Base-by-base conservation (phyloP, 2,329 filamentous ascomycete genomes). In the Metarhizium sp. region DNA sequence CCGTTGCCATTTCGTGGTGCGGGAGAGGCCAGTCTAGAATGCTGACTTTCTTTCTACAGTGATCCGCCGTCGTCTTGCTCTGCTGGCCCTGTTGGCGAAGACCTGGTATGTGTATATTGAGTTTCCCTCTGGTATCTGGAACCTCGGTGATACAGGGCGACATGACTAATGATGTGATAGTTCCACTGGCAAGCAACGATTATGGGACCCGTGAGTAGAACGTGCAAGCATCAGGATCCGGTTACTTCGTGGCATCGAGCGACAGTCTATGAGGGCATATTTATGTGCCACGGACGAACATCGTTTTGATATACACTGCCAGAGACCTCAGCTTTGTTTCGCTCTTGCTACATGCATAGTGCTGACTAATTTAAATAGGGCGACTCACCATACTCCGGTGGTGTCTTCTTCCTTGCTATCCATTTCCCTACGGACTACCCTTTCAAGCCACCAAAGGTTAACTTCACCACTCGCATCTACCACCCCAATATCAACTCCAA, bases 181-280 rank as follows among this genome's bases (percentile, higher is more conserved):
- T 99, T 99, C 73, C 94, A 97, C 85, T 99, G 94, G 94, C 94
- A 99, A 86, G 94, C 94, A 69, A 99, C 94, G 53, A 99, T 99
- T 73, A 99, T 99, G 94, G 94, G 94, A 76, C 94, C 94, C 73
- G 90, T 95, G 85, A 85, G 90, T 68, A 63, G 63, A 61, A 59
- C 57, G 38, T 13, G 16, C 50, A 45, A 52, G 53, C 38, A 20
- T 5, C 18, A 48, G 45, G 25, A 20, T 48, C 13, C 7, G 10
- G 4, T 11, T 14, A 11, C 30, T 14, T 16, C 13, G 18, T 25
- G 32, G n/a, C 43, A 34, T 10, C 20, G n/a, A 52, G 25, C 34
- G 42, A 50, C 30, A n/a, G 38, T 29, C 29, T 25, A 36, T n/a
- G 29, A 20, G 6, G 40, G 6, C 47, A 20, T 40, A 36, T 11